Base-by-base conservation (phyloP, 1,139 yeast species). In the Pneumocystis jirovecii region DNA sequence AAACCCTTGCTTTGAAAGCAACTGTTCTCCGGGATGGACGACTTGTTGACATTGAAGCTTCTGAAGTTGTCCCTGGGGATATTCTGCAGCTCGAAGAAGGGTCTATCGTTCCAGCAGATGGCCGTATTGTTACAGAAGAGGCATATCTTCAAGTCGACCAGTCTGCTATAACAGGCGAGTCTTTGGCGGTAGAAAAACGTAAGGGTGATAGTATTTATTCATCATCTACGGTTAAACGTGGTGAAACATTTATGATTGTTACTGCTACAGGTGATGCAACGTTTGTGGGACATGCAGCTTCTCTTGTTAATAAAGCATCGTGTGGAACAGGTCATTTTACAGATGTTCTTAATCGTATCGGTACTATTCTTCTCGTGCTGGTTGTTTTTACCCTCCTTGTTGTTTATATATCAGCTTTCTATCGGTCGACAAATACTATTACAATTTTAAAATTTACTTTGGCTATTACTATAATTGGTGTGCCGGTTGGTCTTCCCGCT, bases 401-500 rank as follows among this genome's bases (percentile, higher is more conserved):
- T 73, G 95, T 91, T 76, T 90, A 96, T 96, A 82, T 83, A 76
- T 90, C 97, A 77, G 84, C 90, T 80, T 90, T 91, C 90, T 90
- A 90, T 88, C 85, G 97, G 81, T 84, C 96, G 73, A 86, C 85
- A 77, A 83, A 82, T 76, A 89, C 90, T 77, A 96, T 90, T 74
- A 82, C 86, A 74, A 88, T 91, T 80, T 85, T 93, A 80, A 87
- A 97, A 83, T 90, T 86, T 83, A 77, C 87, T 73, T 83, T 93
- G 78, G 97, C 96, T 74, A 89, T 91, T 78, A 91, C 97, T 81
- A 90, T 91, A 81, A 88, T 93, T 76, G 98, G 98, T 88, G 98
- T 93, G 73, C 98, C 98, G 80, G 98, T 91, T 75, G 97, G 97
- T 87, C 85, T 91, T 78, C 97, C 97, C 79, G 97, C 96, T 79